Percentiles rank a stretch among this genome's conserved stretches.
Conservation (phyloP, 2,329 filamentous ascomycete genomes). For the Ophiocordyceps robertsii region DNA sequence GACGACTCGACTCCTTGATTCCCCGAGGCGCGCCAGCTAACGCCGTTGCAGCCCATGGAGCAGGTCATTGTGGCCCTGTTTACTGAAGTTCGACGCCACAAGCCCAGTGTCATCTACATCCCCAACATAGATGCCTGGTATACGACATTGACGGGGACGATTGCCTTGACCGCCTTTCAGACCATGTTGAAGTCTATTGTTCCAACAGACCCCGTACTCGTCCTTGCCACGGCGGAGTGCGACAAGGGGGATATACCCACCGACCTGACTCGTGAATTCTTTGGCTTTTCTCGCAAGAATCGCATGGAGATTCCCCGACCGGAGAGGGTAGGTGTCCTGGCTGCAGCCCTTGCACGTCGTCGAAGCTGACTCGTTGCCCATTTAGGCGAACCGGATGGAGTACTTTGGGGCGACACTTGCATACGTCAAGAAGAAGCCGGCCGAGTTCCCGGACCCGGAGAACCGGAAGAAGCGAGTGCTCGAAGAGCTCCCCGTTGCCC, state of each 20-base stretch:
- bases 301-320: conserved; percentile 58
- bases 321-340: conserved; percentile 32
- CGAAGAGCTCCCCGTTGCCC: conserved; percentile 62
- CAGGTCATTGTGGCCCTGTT: conserved; percentile 85
- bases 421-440: conserved; percentile 66
- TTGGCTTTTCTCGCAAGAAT: conserved; percentile 75
- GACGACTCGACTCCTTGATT: not conserved
- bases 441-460: conserved; percentile 74
- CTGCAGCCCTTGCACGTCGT: not conserved
- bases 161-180: conserved; percentile 69
- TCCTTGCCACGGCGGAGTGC: conserved; percentile 74
- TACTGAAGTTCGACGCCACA: conserved; percentile 83
- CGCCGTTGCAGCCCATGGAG: conserved; percentile 49
- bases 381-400: conserved; percentile 49
- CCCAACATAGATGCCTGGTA: conserved; percentile 87
- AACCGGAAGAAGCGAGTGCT: conserved; percentile 79
- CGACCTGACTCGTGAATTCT: conserved; percentile 61
- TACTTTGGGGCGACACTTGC: conserved; percentile 67
- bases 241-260: conserved; percentile 46
- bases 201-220: conserved; percentile 79
- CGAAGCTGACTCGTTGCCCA: not conserved
- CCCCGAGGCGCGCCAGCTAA: not conserved
- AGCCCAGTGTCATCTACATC: conserved; percentile 91
- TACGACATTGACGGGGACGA: conserved; percentile 41
- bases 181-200: conserved; percentile 69